Percentiles rank a stretch among this genome's conserved stretches.
Conservation (phyloP, 805 yeast species). For the Metschnikowia lunata region DNA sequence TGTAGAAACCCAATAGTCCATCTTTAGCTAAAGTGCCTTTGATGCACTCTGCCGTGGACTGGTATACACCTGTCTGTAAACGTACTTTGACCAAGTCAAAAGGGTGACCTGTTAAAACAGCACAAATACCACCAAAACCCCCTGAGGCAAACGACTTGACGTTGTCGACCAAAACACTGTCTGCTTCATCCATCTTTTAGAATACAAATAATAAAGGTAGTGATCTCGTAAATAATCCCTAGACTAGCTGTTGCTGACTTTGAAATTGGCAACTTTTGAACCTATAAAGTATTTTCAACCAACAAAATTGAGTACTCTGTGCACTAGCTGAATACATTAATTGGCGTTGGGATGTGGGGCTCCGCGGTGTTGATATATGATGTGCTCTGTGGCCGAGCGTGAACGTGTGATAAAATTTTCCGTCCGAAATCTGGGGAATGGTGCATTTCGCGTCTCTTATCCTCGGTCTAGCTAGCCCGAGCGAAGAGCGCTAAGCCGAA, state of each 20-base stretch:
- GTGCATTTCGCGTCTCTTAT: conserved; percentile 6
- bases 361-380: background rate
- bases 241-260: too few relatives aligned
- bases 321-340: background rate
- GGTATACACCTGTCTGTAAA: conserved; percentile 75
- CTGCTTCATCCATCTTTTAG: conserved; percentile 38
- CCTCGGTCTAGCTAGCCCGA: conserved; percentile 7
- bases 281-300: too few relatives aligned
- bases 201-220: too few relatives aligned
- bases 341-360: background rate
- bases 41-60: conserved; percentile 63
- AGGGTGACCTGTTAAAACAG: conserved; percentile 94
- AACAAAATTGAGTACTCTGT: background rate
- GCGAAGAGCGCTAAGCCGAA: background rate
- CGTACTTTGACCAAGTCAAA: conserved; percentile 91
- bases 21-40: conserved; percentile 64
- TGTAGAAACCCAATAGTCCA: conserved; percentile 77
- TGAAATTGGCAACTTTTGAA: too few relatives aligned
- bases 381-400: conserved; percentile 3
- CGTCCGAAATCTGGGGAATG: conserved; percentile 13
- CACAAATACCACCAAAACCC: conserved; percentile 95
- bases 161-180: conserved; percentile 61
- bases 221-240: too few relatives aligned
- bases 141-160: conserved; percentile 86
- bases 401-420: conserved; percentile 3